Evolutionary conservation across 345 rosid species (phyloP), one percentile per base, ranked within the genome.

Genomic region (Cardamine occulta): DNA sequence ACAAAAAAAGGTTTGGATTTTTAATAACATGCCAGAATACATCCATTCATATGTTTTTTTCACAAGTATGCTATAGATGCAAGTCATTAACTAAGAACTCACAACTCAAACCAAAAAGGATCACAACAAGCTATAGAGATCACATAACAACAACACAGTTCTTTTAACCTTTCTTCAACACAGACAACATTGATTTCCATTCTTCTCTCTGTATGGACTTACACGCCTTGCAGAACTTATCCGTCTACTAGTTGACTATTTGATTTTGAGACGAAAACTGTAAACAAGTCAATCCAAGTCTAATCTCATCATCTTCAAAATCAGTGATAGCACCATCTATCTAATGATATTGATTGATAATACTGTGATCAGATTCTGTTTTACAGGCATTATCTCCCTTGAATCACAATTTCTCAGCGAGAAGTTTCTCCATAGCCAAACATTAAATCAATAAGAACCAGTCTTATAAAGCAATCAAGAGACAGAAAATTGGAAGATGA

Each of bases 371-470:
- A 28, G 53, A 67, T 66, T 45, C 18, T 32, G 8, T 51, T 58
- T 58, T 9, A 59, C n/a, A 6, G 9, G 15, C 29, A 55, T 21
- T 17, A 4, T 23, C 49, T 47, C 12, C 40, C 42, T 32, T 32
- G 6, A 58, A 58, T 10, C 45, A 18, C 29, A 21, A 1, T n/a
- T 23, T 14, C 4, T 11, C 23, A 7, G 21, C 23, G 24, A 48
- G 21, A 48, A 17, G 17, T 17, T 7, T 17, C 23, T 48, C 49
- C 1, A 44, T 17, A 23, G 17, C 55, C 9, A 8, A 18, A 17
- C n/a, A 29, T 4, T 4, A 29, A 70, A 62, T 56, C 47, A 55
- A 52, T 67, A 51, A 79, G 7, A 15, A 21, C 60, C 32, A 47
- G 4, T 42, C 73, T 44, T 19, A 14, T 2, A 32, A 32, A 34